Conservation (phyloP, 768 basidiomycete genomes). For the Gymnopilus junonius region DNA sequence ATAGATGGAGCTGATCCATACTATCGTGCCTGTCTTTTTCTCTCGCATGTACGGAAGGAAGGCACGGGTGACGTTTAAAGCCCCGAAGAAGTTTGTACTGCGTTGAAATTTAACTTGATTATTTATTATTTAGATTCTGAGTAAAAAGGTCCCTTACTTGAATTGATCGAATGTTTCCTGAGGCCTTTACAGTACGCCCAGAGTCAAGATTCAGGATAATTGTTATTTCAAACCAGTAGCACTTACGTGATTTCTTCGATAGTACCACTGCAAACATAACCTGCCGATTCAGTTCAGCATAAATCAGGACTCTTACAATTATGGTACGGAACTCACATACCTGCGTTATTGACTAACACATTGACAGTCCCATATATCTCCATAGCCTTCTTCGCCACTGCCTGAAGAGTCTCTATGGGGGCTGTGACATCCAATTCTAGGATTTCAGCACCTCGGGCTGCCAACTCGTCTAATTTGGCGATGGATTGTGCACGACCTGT, state of each 20-base stretch:
- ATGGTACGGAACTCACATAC: slow-evolving; percentile 8
- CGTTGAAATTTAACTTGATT: background rate
- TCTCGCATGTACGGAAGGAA: slow-evolving; percentile 53
- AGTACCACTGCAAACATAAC: slow-evolving; percentile 39
- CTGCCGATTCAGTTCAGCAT: slow-evolving; percentile 18
- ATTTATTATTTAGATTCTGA: background rate
- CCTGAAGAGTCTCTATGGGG: slow-evolving; percentile 36
- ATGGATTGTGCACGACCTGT: slow-evolving; percentile 44
- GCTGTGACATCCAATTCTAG: slow-evolving; percentile 41
- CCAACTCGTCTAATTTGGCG: slow-evolving; percentile 40
- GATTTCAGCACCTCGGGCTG: slow-evolving; percentile 39
- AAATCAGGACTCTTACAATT: background rate
- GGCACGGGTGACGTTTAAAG: slow-evolving; percentile 46
- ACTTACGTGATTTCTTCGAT: slow-evolving; percentile 38
- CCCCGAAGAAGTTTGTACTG: slow-evolving; percentile 51
- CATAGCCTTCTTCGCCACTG: slow-evolving; percentile 39
- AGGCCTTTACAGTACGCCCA: slow-evolving; percentile 37
- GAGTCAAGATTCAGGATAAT: background rate
- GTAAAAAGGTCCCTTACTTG: slow-evolving; percentile 28
- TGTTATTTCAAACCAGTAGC: background rate
- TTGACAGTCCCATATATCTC: slow-evolving; percentile 45
- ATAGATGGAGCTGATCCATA: slow-evolving; percentile 47
- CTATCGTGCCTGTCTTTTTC: slow-evolving; percentile 43
- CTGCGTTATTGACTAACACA: slow-evolving; percentile 52
- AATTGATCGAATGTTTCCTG: slow-evolving; percentile 44